A percentile compares a stretch with the other conserved stretches of the same genome.
Conservation (phyloP, 202 grass and related monocot species). For the Carex sylvatica region DNA sequence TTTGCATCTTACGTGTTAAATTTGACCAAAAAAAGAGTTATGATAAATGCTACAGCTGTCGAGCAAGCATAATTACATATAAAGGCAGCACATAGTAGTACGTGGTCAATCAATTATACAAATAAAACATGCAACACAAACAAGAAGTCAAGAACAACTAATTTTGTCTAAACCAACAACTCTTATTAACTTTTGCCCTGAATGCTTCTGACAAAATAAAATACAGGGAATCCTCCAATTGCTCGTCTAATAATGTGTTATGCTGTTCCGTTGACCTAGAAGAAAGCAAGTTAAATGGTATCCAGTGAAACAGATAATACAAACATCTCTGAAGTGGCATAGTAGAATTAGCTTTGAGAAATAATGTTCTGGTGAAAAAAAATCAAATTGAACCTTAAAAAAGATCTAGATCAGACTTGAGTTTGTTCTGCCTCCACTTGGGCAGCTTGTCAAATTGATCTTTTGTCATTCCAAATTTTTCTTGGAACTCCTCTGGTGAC, state of each 20-base stretch:
- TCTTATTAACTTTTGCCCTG: background rate
- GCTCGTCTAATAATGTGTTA: background rate
- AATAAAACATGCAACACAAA: background rate
- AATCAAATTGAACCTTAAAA: conserved; percentile 24
- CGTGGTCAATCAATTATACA: background rate
- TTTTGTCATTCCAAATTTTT: conserved; percentile 33
- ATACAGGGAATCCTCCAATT: background rate
- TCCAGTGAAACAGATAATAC: background rate
- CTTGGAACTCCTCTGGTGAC: conserved; percentile 33
- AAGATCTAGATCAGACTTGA: conserved; percentile 29
- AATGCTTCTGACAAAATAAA: background rate
- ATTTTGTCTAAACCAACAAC: background rate
- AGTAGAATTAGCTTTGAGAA: background rate
- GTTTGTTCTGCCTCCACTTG: conserved; percentile 37
- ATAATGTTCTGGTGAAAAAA: conserved; percentile 5
- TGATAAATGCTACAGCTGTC: background rate
- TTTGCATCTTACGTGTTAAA: background rate
- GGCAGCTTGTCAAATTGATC: conserved; percentile 33
- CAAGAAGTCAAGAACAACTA: background rate
- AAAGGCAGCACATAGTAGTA: background rate
- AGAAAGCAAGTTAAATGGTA: background rate
- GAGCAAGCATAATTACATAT: background rate
- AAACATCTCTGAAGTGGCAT: background rate
- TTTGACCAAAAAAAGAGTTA: background rate
- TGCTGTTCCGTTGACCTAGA: background rate